Evolutionary conservation across 371 early-diverging fungal genomes (phyloP).

Genomic region (Mucor saturninus): DNA sequence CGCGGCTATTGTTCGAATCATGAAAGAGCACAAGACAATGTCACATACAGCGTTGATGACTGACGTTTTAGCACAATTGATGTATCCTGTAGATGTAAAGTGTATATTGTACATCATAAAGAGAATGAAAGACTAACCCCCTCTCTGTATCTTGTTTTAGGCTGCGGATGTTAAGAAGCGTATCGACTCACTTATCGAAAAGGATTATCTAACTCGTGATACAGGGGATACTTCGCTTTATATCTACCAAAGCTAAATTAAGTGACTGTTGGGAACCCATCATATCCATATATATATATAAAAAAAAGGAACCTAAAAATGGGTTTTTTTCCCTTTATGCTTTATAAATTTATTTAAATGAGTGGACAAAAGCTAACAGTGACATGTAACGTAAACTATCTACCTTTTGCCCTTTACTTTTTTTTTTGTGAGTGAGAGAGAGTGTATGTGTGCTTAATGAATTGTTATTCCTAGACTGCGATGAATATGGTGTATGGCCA

Average conservation of each 20-base stretch:
- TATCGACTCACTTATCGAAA: slow-evolving; percentile 90
- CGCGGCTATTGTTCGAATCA: slow-evolving; percentile 93
- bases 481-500: slow-evolving; percentile 82
- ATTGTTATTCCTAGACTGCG: slow-evolving; percentile 57
- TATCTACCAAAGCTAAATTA: slow-evolving; percentile 30
- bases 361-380: slow-evolving; percentile 36
- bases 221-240: slow-evolving; percentile 36
- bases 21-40: slow-evolving; percentile 85
- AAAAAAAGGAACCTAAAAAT: neutral
- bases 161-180: slow-evolving; percentile 82
- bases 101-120: neutral
- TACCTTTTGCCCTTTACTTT: neutral
- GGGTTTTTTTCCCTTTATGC: neutral
- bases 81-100: slow-evolving; percentile 79
- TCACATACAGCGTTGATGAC: slow-evolving; percentile 70
- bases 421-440: neutral
- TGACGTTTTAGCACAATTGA: slow-evolving; percentile 75
- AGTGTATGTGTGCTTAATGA: no score
- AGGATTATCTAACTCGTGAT: slow-evolving; percentile 90
- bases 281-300: slow-evolving; percentile 1
- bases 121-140: neutral
- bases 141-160: slow-evolving; percentile 28
- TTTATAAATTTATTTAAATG: slow-evolving; percentile 5
- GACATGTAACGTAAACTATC: slow-evolving; percentile 24
- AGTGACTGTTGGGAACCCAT: neutral